These are phyloP conservation scores for Exserohilum rostratum DNA, from an alignment of 2,329 filamentous ascomycete species.

Conservation along the genomic window DNA sequence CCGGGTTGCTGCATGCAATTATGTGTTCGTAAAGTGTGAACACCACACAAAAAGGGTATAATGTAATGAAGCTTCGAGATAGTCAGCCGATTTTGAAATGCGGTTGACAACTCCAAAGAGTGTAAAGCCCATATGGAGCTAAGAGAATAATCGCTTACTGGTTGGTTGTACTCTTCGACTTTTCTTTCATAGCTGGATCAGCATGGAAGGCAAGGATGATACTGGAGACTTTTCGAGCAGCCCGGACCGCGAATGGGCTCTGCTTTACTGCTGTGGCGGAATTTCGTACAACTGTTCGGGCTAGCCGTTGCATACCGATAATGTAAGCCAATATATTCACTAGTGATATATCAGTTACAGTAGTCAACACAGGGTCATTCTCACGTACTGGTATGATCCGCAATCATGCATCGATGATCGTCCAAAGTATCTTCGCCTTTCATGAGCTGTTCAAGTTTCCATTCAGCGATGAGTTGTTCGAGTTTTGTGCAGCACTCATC, in stretches of 20 bases:
- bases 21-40: conserved; percentile 41
- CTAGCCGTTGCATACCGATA: conserved; percentile 32
- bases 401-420: conserved; percentile 23
- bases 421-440: conserved; percentile 4
- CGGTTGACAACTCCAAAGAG: neutral
- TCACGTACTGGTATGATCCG: conserved; percentile 27
- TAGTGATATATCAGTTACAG: neutral
- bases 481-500: conserved; percentile 26
- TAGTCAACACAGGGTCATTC: too few species aligned
- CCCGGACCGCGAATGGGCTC: conserved; percentile 23
- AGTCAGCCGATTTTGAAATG: neutral
- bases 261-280: conserved; percentile 3
- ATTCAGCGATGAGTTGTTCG: conserved; percentile 22
- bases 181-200: neutral
- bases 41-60: conserved; percentile 40
- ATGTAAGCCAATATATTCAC: conserved; percentile 35
- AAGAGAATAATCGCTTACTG: conserved; percentile 21
- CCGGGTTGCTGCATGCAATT: conserved; percentile 26
- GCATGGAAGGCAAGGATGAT: conserved; percentile 30
- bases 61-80: conserved; percentile 30
- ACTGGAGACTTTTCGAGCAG: conserved; percentile 31
- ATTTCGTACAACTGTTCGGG: conserved; percentile 2
- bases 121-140: neutral
- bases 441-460: conserved; percentile 14
- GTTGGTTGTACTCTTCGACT: conserved; percentile 18